phyloP scores from a whole-genome alignment of 148 eudicot species.

The Fagopyrum tataricum region DNA sequence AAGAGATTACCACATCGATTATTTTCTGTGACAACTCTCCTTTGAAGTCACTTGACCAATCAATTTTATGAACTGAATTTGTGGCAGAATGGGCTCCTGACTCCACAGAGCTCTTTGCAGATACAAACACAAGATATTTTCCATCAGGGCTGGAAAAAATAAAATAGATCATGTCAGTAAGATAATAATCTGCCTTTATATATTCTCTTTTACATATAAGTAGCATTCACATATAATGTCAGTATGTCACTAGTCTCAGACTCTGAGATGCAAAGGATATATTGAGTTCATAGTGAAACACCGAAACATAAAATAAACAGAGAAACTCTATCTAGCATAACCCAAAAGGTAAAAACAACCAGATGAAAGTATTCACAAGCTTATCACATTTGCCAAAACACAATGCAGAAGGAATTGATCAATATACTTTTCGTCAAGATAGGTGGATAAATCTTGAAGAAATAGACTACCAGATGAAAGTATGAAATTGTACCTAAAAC shows the following conservation, averaged over 20 bases:
- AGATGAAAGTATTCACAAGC: not conserved
- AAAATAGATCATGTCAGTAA: not conserved
- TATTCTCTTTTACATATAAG: not conserved
- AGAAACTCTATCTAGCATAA: not conserved
- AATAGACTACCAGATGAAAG: not conserved
- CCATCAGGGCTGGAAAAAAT: conserved; percentile 68
- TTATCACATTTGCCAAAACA: not conserved
- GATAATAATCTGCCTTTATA: not conserved
- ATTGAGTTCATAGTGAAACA: not conserved
- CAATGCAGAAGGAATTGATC: not conserved
- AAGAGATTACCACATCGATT: conserved; percentile 46
- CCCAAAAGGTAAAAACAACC: not conserved
- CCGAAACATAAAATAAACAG: not conserved
- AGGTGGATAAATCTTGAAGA: not conserved
- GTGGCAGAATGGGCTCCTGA: conserved; percentile 80
- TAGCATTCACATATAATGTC: not conserved
- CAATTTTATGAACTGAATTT: conserved; percentile 74
- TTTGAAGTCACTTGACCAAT: conserved; percentile 61
- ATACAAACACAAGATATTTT: conserved; percentile 66
- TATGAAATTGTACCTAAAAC: conserved; percentile 51
- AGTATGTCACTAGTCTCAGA: not conserved
- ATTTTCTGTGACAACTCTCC: conserved; percentile 33
- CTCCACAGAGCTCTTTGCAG: conserved; percentile 70
- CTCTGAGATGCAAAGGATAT: not conserved
- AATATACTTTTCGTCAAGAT: not conserved